Evolutionary conservation across 495 filamentous ascomycete genomes (phyloP), one percentile per base, ranked within the genome.

Genomic region (Neurospora sp.): DNA sequence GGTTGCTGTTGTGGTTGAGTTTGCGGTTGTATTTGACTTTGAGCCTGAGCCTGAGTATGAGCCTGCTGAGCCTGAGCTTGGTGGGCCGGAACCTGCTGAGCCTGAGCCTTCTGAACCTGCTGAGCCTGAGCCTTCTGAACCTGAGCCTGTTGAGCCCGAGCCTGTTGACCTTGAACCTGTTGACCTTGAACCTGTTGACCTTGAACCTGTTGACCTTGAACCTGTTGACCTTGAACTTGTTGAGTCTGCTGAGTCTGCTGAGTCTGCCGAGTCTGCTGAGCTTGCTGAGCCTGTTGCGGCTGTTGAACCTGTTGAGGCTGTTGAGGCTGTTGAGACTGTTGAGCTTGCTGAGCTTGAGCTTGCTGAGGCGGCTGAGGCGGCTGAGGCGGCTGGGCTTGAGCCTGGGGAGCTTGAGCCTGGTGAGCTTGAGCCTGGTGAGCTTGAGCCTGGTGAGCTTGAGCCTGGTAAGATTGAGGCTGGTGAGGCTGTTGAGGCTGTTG

Each of bases 71-170:
- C 31, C 3, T 28, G 21, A 28, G 15, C 42, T 19, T 48, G 34
- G 19, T 73, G 71, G 2, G 17, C 62, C 78, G 73, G 75, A 15
- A 28, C 69, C 9, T 74, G 73, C 19, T 74, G 73, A 31, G 69
- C 79, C 4, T 77, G 72, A 4, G 70, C 73, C 1, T 74, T 76
- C 78, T 75, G 75, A 15, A 28, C 69, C 9, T 74, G 73, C 19
- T 74, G 73, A 31, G 69, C 79, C 4, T 77, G 72, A 4, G 70
- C 73, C 1, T 74, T 76, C 43, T 54, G 45, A 5, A 3, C 45
- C 21, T 10, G 45, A 54, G 24, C 24, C 24, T 28, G 24, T 28
- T 28, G 24, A 28, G n/a, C 45, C 21, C 4, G 45, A 54, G 24
- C 24, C 24, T 28, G 24, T 28, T 28, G 24, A 28, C 24, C 24